Conservation (phyloP, 164 flowering plant genomes). For the Paratinospora sagittata region DNA sequence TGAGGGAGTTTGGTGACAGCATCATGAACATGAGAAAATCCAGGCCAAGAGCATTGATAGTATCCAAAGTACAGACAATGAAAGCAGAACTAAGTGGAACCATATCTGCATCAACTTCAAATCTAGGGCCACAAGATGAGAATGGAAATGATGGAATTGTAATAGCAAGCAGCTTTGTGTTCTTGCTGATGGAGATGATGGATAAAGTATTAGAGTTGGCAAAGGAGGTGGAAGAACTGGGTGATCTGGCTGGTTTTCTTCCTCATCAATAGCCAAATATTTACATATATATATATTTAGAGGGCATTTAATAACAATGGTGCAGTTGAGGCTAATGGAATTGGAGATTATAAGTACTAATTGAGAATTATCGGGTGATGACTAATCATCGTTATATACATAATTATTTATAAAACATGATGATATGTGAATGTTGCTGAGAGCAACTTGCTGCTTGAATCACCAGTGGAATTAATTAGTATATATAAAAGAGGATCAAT, state of each 20-base stretch:
- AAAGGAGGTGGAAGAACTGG: conserved; percentile 56
- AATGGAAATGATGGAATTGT: conserved; percentile 27
- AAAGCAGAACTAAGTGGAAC: conserved; percentile 28
- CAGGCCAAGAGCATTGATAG: conserved; percentile 12
- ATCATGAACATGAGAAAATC: conserved; percentile 38
- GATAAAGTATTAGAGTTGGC: conserved; percentile 45
- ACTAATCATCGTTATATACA: background rate
- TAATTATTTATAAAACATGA: background rate
- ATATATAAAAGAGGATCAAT: background rate
- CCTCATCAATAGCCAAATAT: conserved; percentile 7
- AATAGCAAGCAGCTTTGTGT: conserved; percentile 36
- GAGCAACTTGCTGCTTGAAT: background rate
- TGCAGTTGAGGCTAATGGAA: background rate
- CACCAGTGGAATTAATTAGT: background rate
- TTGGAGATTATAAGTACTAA: background rate
- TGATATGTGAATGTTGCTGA: background rate
- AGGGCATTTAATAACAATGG: background rate
- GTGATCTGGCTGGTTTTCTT: conserved; percentile 39
- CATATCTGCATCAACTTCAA: conserved; percentile 11
- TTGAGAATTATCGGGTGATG: background rate
- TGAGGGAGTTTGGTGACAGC: conserved; percentile 54
- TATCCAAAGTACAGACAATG: conserved; percentile 30
- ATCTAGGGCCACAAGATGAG: conserved; percentile 12
- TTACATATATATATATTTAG: background rate
- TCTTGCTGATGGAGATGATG: conserved; percentile 40